Conservation (phyloP, 768 basidiomycete genomes). For the Tephrocybe sp. region DNA sequence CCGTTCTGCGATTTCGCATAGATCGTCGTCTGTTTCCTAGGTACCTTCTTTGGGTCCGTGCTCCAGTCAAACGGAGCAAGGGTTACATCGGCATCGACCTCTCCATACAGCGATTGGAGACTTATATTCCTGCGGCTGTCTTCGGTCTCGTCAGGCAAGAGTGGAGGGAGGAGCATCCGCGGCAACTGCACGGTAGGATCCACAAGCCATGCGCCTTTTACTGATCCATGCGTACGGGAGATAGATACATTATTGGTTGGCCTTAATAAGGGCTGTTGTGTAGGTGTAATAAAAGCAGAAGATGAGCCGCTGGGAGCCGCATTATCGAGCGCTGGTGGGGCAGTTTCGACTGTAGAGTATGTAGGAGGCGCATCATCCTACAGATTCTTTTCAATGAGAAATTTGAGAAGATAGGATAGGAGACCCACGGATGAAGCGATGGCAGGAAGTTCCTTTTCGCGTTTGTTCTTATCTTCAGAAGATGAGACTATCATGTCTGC, state of each 20-base stretch:
- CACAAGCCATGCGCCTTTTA: conserved; percentile 39
- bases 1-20: conserved; percentile 26
- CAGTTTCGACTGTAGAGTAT: conserved; percentile 15
- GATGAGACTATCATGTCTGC: conserved; percentile 8
- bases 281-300: neutral
- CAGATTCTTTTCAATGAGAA: neutral
- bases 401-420: neutral
- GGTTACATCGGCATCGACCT: conserved; percentile 38
- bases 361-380: conserved; percentile 21
- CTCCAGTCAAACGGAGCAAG: conserved; percentile 20
- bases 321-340: neutral
- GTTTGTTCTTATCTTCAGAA: conserved; percentile 10
- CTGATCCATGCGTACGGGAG: conserved; percentile 22
- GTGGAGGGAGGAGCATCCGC: conserved; percentile 32
- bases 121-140: conserved; percentile 36
- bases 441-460: neutral
- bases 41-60: neutral
- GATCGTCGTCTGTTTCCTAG: conserved; percentile 14
- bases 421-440: conserved; percentile 5
- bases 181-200: conserved; percentile 42
- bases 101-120: conserved; percentile 29
- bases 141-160: conserved; percentile 32
- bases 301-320: neutral
- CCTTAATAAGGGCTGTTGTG: conserved; percentile 20
- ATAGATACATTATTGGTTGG: conserved; percentile 32